phyloP scores from a whole-genome alignment of 805 yeast genomes.

The Candida methanosorbosa region DNA sequence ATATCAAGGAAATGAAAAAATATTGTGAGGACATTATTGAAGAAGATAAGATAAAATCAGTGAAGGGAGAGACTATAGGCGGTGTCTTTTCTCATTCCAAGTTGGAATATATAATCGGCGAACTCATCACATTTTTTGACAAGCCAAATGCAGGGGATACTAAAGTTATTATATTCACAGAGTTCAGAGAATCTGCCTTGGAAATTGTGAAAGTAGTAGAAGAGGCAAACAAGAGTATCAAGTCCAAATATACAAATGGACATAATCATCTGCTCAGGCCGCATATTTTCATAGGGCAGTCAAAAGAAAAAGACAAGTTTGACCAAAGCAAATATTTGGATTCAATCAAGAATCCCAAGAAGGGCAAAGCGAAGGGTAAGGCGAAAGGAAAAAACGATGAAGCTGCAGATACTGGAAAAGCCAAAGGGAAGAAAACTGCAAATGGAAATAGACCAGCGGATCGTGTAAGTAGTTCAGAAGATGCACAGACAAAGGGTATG shows the following conservation, averaged over 20 bases:
- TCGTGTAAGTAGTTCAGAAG: constrained; percentile 58
- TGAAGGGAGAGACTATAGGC: constrained; percentile 10
- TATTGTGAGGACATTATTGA: constrained; percentile 35
- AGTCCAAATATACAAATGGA: constrained; percentile 11
- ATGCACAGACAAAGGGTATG: constrained; percentile 81
- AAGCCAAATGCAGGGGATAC: constrained; percentile 38
- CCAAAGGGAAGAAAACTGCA: constrained; percentile 14
- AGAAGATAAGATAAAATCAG: constrained; percentile 17
- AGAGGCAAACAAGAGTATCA: constrained; percentile 14
- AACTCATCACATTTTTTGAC: constrained; percentile 47
- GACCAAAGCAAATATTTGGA: constrained; percentile 43
- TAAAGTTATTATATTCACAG: constrained; percentile 81
- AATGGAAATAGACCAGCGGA: constrained; percentile 15
- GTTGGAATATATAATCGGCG: constrained; percentile 47
- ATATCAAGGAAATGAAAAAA: constrained; percentile 34
- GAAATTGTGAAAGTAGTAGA: constrained; percentile 72
- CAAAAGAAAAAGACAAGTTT: constrained; percentile 62
- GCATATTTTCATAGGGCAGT: constrained; percentile 90
- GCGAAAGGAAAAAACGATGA: constrained; percentile 21
- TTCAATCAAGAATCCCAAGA: constrained; percentile 28
- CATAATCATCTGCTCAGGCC: constrained; percentile 39
- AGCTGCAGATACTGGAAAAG: constrained; percentile 16
- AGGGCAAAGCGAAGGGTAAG: constrained; percentile 20
- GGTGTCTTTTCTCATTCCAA: constrained; percentile 61
- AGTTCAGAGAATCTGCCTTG: constrained; percentile 80